Base-by-base conservation (phyloP, 2,329 filamentous ascomycete genomes). In the Botrytis hyacinthi region DNA sequence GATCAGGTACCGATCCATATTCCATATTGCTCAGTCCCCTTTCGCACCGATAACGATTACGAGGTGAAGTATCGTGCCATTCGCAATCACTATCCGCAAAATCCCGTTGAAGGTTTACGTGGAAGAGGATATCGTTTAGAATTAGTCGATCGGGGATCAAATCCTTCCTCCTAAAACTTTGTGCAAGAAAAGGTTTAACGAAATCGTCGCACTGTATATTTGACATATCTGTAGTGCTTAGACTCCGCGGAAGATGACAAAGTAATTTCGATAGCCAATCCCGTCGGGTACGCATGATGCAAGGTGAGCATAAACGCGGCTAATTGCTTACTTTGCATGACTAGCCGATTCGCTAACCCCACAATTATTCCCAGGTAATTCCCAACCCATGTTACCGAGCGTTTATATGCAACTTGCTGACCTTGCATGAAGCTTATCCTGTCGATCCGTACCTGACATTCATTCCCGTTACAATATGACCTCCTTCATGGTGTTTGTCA, bases 301-400 rank as follows among this genome's bases (percentile, higher is more conserved):
- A 62, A 62, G 60, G 60, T 42, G 35, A 62, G 60, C 37, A 62
- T 62, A n/a, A 42, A 26, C 60, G 60, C 60, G 60, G 35, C 60
- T 42, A 26, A 42, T 12, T 62, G 60, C 37, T 62, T 37, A 62
- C n/a, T 18, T 18, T 57, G 51, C 51, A 57, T 57, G 51, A 57
- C 14, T 57, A 57, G 51, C n/a, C 51, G 51, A 57, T 18, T 57
- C 51, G 51, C 51, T 57, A 29, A 29, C 51, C 51, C 51, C n/a
- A 29, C 14, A 57, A 29, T 29, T 32, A 57, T 57, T 57, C n/a
- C 51, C 51, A 29, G n/a, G n/a, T 18, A 57, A 18, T 32, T 7
- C 51, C 51, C 3, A 40, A 42, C 37, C 26, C 26, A 42, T 20
- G 22, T 37, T n/a, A 62, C 35, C 60, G 60, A 37, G 60, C 35